Percentiles rank a stretch among this genome's conserved stretches.
These are phyloP conservation scores for Udeniomyces megalosporus DNA, from an alignment of 768 basidiomycete species.

Conservation along the genomic window DNA sequence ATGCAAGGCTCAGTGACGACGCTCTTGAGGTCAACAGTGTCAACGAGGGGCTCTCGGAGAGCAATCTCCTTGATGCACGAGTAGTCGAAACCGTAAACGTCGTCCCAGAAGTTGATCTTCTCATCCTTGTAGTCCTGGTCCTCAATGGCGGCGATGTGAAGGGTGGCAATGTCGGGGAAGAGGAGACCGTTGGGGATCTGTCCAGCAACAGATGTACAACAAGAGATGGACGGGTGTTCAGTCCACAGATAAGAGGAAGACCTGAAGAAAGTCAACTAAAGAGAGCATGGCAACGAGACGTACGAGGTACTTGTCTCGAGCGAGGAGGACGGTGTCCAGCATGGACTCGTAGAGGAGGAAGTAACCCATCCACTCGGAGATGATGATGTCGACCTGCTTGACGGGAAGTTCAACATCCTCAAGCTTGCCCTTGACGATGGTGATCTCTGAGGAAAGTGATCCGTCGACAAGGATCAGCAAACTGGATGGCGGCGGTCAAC, in stretches of 20 bases:
- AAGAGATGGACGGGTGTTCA: neutral
- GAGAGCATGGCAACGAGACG: too few relatives aligned
- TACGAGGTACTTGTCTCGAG: conserved; percentile 87
- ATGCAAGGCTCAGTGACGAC: conserved; percentile 84
- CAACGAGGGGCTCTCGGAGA: conserved; percentile 84
- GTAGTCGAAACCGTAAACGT: conserved; percentile 98
- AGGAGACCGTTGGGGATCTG: conserved; percentile 62
- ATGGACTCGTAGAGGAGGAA: conserved; percentile 98
- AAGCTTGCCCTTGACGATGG: conserved; percentile 92
- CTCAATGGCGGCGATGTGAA: conserved; percentile 93
- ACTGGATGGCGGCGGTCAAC: neutral
- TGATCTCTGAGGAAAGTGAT: conserved; percentile 54
- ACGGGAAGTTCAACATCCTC: conserved; percentile 82
- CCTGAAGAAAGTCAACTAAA: neutral
- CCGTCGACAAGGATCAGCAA: neutral
- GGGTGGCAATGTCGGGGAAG: conserved; percentile 84
- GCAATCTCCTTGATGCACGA: conserved; percentile 99
- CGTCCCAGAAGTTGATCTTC: conserved; percentile 99
- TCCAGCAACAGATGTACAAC: neutral
- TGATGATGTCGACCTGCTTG: conserved; percentile 81
- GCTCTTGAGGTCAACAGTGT: conserved; percentile 92
- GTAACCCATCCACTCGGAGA: conserved; percentile 99
- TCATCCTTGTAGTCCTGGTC: conserved; percentile 99
- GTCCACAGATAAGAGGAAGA: neutral
- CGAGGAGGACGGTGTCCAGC: conserved; percentile 94